Evolutionary conservation across 2,329 filamentous ascomycete species (phyloP).

Genomic region (Ophiosphaerella korrae): DNA sequence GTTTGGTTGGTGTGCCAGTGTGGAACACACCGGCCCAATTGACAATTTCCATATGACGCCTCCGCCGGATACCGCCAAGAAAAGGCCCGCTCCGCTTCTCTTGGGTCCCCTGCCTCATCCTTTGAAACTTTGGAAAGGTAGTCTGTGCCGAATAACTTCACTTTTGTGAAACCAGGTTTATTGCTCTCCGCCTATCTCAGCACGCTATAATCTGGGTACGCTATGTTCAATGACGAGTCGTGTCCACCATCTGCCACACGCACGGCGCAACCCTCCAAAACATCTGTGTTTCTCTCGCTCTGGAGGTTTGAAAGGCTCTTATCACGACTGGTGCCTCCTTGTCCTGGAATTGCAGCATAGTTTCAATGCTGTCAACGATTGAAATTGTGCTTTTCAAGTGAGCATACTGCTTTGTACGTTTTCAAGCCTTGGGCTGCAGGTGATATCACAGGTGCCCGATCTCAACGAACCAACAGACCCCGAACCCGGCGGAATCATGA

Average conservation of each 20-base stretch:
- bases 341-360: conserved; percentile 11
- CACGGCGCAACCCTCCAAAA: conserved; percentile 8
- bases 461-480: conserved; percentile 29
- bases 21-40: conserved; percentile 27
- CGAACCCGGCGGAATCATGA: conserved; percentile 35
- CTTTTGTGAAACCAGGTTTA: conserved; percentile 19
- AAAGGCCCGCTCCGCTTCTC: conserved; percentile 29
- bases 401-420: conserved; percentile 20
- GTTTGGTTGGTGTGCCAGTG: conserved; percentile 17
- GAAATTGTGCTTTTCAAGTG: conserved; percentile 18
- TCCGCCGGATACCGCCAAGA: conserved; percentile 28
- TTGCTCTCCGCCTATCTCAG: conserved; percentile 10
- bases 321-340: conserved; percentile 4
- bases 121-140: conserved; percentile 14
- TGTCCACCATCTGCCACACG: conserved; percentile 16
- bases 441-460: conserved; percentile 25
- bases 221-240: conserved; percentile 20
- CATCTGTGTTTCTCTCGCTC: not conserved
- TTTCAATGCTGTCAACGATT: conserved; percentile 20
- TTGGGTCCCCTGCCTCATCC: conserved; percentile 18
- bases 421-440: conserved; percentile 27
- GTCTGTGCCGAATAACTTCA: conserved; percentile 9
- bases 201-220: conserved; percentile 9
- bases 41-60: conserved; percentile 9
- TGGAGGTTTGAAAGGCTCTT: conserved; percentile 1